A percentile compares a stretch with the other conserved stretches of the same genome.
Conservation (phyloP, 2,329 filamentous ascomycete genomes). For the Colletotrichum sp. region DNA sequence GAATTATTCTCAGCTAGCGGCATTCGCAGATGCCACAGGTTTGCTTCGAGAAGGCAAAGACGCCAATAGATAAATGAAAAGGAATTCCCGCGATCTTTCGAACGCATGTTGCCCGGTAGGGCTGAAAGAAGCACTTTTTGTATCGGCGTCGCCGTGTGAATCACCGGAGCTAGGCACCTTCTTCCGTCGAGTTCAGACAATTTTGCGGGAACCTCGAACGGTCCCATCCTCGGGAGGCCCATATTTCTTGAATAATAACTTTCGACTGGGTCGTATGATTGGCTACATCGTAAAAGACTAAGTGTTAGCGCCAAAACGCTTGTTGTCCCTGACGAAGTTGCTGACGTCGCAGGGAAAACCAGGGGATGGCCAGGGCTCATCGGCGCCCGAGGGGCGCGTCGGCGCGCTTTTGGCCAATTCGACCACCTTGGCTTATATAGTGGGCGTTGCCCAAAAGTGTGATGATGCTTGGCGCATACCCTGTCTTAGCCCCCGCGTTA, state of each 20-base stretch:
- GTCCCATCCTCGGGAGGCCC: background rate
- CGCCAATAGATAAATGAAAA: background rate
- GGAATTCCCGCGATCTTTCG: background rate
- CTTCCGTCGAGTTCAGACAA: background rate
- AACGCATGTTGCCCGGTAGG: background rate
- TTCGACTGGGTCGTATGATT: background rate
- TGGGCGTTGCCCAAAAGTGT: background rate
- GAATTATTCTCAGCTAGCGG: background rate
- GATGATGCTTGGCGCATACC: background rate
- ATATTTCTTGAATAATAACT: background rate
- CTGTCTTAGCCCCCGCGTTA: background rate
- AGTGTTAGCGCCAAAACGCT: background rate
- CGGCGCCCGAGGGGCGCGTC: background rate
- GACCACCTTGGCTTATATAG: constrained; percentile 7
- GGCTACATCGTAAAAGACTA: background rate
- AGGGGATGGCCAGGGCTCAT: background rate
- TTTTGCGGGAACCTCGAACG: background rate
- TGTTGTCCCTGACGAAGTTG: background rate
- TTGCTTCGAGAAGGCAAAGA: background rate
- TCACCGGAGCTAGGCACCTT: background rate
- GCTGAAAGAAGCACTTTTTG: background rate
- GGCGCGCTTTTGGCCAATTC: background rate
- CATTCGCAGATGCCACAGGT: background rate
- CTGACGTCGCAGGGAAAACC: background rate
- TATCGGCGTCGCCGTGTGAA: background rate